Evolutionary conservation across 495 filamentous ascomycete species (phyloP), one percentile per base, ranked within the genome.

Genomic region (Recurvomyces mirabilis): DNA sequence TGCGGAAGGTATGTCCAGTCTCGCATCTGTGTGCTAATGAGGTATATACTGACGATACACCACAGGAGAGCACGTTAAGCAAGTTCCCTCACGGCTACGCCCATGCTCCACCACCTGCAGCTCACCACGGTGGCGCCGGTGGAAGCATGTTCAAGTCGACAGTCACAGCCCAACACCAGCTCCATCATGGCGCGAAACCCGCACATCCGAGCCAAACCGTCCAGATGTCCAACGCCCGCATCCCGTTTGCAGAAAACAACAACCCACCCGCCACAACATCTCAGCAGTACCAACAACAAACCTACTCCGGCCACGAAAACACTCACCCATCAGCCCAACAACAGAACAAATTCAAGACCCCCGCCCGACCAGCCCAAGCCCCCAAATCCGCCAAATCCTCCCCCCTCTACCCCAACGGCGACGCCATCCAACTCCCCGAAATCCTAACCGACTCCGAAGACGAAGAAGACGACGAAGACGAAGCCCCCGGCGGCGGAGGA

Each of bases 361-460:
- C 79, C 43, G 51, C 38, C 26, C 52, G 42, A 3, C 40, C 47
- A 20, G 45, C 52, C 67, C 66, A 29, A 42, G 35, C 44, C 67
- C 70, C 61, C 38, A 67, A 66, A 69, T 41, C 65, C 65, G 40
- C 59, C 18, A 79, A 78, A 57, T 77, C 79, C 28, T 84, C 85
- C 0, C 87, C 86, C 9, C 75, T 81, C 39, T 87, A 84, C 57
- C 82, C 77, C 37, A 81, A 77, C 52, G 79, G 82, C 56, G 85
- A 95, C 41, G 73, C 68, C 36, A 86, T 99, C 60, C 73, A 83
- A 47, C 73, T 95, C 25, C 87, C 88, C 0, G 84, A 94, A 54
- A 85, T 96, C 60, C 75, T 82, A 41, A 87, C 88, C 1, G 85
- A 93, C 56, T 81, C 80, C 34, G 83, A 93, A 60, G 82, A 93